These are phyloP conservation scores for Phytophthora ramorum DNA, from an alignment of 352 stramenopile genomes.

Conservation along the genomic window DNA sequence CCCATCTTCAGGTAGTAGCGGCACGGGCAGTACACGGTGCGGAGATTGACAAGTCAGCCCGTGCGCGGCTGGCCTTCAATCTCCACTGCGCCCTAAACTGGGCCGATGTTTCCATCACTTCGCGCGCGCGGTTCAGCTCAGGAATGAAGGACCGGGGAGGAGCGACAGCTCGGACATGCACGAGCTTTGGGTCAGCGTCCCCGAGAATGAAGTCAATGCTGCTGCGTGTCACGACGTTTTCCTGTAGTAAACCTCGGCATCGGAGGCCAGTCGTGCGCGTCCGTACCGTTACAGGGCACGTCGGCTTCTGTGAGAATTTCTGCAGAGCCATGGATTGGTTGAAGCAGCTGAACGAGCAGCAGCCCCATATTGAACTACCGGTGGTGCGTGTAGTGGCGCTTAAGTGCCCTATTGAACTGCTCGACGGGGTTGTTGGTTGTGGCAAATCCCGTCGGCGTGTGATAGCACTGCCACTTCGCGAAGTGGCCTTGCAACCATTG, in stretches of 20 bases:
- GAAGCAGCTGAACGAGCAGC: background rate
- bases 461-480: constrained; percentile 18
- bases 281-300: background rate
- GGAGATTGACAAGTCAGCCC: constrained; percentile 1
- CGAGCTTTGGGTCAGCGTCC: background rate
- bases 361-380: constrained; percentile 4
- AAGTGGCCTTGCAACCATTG: background rate
- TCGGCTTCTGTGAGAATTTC: background rate
- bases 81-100: constrained; percentile 12
- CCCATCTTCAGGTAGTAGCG: constrained; percentile 8
- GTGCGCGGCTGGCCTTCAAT: constrained; percentile 3
- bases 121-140: constrained; percentile 2
- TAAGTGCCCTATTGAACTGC: constrained; percentile 28
- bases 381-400: constrained; percentile 31
- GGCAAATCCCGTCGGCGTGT: constrained; percentile 13
- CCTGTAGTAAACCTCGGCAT: background rate
- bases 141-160: background rate
- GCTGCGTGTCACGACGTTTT: background rate
- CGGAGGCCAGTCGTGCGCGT: constrained; percentile 1
- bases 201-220: constrained; percentile 12
- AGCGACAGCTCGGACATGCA: constrained; percentile 1
- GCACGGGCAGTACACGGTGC: constrained; percentile 1
- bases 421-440: constrained; percentile 38
- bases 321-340: background rate
- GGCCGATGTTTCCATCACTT: background rate